Conservation (phyloP, 2,329 filamentous ascomycete genomes). For the Pseudocercospora pini-densiflorae region DNA sequence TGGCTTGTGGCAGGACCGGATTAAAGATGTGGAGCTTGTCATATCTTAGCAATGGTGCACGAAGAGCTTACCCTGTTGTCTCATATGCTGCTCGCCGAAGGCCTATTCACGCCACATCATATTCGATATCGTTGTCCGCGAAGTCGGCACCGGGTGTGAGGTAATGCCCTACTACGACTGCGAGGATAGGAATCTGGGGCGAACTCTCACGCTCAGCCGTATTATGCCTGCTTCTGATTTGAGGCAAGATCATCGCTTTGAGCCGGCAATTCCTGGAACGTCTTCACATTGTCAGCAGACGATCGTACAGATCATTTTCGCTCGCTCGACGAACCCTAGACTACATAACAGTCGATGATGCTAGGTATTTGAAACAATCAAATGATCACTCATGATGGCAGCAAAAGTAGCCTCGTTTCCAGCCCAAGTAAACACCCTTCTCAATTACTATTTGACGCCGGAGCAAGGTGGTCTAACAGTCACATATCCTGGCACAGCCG, state of each 20-base stretch:
- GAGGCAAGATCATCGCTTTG: not conserved
- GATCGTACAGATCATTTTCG: not conserved
- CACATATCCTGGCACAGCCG: conserved; percentile 5
- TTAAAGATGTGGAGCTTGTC: not conserved
- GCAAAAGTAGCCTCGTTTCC: not conserved
- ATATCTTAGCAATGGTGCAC: not conserved
- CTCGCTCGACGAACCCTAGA: not conserved
- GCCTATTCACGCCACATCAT: not conserved
- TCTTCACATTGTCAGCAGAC: not conserved
- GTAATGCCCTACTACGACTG: not conserved
- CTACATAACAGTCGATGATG: not conserved
- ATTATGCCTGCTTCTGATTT: not conserved
- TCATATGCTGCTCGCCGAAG: not conserved
- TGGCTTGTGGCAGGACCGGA: not conserved
- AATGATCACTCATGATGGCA: not conserved
- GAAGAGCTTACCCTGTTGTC: not conserved
- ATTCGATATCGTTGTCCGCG: not conserved
- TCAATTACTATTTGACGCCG: conserved; percentile 4
- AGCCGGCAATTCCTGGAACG: not conserved
- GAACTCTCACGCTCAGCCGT: not conserved
- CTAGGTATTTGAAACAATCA: not conserved
- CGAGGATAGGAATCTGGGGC: not conserved
- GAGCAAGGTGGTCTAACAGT: not conserved
- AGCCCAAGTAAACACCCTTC: not conserved
- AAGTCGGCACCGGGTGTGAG: not conserved